Conservation (phyloP, 441 rosid genomes). For the Lepidium campestre region DNA sequence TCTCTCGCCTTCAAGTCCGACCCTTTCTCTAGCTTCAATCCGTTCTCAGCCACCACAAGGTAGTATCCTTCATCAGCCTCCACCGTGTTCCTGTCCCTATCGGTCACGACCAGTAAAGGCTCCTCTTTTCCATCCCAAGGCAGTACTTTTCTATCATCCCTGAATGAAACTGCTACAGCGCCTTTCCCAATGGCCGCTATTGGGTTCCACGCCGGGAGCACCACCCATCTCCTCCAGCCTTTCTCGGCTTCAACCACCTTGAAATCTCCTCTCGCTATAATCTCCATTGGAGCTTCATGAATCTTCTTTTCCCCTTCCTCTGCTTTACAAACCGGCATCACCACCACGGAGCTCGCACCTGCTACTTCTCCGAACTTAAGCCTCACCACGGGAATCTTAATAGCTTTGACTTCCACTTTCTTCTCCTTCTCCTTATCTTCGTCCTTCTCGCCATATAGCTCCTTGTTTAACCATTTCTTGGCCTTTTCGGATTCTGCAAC, state of each 20-base stretch:
- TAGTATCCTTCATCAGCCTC: constrained; percentile 58
- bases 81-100: constrained; percentile 54
- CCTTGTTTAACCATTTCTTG: constrained; percentile 29
- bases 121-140: constrained; percentile 84
- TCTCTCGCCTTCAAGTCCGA: constrained; percentile 44
- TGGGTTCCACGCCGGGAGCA: constrained; percentile 67
- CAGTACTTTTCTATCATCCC: constrained; percentile 53
- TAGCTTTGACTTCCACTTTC: constrained; percentile 12
- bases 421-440: constrained; percentile 23
- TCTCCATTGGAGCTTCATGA: constrained; percentile 60
- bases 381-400: constrained; percentile 63
- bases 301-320: constrained; percentile 51
- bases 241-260: constrained; percentile 71
- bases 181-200: constrained; percentile 37
- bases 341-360: constrained; percentile 53
- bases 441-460: constrained; percentile 34
- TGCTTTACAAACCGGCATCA: constrained; percentile 70
- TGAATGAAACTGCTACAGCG: constrained; percentile 65
- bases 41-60: constrained; percentile 38
- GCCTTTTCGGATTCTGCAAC: constrained; percentile 62
- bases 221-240: constrained; percentile 88
- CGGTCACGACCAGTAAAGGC: constrained; percentile 61
- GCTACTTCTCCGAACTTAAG: constrained; percentile 74
- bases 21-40: constrained; percentile 69
- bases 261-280: constrained; percentile 54